Evolutionary conservation across 2,329 filamentous ascomycete genomes (phyloP).

Genomic region (Fusarium papillatum): DNA sequence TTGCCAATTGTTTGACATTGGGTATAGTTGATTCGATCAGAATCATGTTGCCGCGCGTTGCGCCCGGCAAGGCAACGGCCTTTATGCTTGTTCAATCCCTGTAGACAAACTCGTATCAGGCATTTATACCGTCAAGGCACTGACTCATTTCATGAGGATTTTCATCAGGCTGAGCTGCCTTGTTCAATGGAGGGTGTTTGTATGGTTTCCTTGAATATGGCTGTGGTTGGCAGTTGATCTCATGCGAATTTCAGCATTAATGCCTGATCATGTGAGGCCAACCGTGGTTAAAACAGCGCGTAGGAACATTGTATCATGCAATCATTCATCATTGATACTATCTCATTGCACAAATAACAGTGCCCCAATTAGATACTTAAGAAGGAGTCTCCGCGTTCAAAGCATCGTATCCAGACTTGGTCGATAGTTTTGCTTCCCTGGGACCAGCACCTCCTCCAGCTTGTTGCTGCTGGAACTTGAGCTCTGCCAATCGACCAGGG

Average conservation of each 20-base stretch:
- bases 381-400: conserved; percentile 46
- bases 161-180: neutral
- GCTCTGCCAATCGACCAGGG: conserved; percentile 60
- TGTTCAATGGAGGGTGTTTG: neutral
- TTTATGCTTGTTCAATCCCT: conserved; percentile 27
- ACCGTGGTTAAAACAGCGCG: neutral
- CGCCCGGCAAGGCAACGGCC: conserved; percentile 12
- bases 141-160: conserved; percentile 10
- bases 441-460: conserved; percentile 42
- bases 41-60: conserved; percentile 34
- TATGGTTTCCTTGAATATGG: neutral
- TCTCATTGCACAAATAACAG: conserved; percentile 5
- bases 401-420: conserved; percentile 47
- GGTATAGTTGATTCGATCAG: neutral
- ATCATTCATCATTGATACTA: conserved; percentile 28
- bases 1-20: neutral
- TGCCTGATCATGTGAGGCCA: conserved; percentile 2
- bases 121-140: conserved; percentile 13
- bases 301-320: conserved; percentile 13
- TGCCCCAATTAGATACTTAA: conserved; percentile 22
- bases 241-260: neutral
- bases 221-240: neutral
- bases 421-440: conserved; percentile 42
- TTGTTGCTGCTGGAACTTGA: conserved; percentile 51
- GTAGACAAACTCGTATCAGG: conserved; percentile 29